Percentiles rank a stretch among this genome's conserved stretches.
Evolutionary conservation across 2,329 filamentous ascomycete genomes (phyloP).

Genomic region (Aureobasidium sp.): DNA sequence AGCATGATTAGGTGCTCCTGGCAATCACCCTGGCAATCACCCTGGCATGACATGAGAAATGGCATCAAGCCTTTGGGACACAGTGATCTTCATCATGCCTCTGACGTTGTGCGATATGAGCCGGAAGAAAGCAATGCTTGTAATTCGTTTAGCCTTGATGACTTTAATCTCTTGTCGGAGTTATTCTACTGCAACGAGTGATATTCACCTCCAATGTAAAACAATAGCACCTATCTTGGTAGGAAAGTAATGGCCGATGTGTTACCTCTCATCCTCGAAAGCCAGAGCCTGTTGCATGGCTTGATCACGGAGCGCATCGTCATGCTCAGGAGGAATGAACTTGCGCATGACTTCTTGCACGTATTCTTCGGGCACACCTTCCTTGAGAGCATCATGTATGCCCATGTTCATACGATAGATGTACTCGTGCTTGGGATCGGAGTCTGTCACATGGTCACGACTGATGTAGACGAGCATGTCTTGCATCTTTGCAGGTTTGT

Average conservation of each 20-base stretch:
- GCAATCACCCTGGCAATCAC: no score
- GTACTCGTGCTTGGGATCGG: conserved; percentile 50
- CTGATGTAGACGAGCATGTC: conserved; percentile 56
- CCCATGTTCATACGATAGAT: conserved; percentile 57
- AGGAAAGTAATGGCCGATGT: no score
- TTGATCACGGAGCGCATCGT: conserved; percentile 23
- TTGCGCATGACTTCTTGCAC: conserved; percentile 48
- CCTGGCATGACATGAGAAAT: no score
- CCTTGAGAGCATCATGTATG: conserved; percentile 50
- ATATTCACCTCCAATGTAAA: neutral
- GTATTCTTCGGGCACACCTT: conserved; percentile 50
- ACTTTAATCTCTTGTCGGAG: neutral
- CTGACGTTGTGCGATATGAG: neutral
- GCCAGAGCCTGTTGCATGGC: conserved; percentile 32
- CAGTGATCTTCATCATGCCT: no score
- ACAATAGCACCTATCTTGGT: neutral
- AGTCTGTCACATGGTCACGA: conserved; percentile 32
- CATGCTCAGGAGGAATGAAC: conserved; percentile 37
- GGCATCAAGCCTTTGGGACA: no score
- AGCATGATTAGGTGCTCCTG: no score
- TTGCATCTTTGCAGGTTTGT: conserved; percentile 20
- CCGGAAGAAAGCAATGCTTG: neutral
- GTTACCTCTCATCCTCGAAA: conserved; percentile 23
- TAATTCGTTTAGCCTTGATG: neutral
- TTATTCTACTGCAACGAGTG: neutral